Percentiles rank a stretch among this genome's conserved stretches.
These are phyloP conservation scores for Moesziomyces parantarcticus DNA, from an alignment of 1,284 basidiomycete genomes.

Conservation along the genomic window DNA sequence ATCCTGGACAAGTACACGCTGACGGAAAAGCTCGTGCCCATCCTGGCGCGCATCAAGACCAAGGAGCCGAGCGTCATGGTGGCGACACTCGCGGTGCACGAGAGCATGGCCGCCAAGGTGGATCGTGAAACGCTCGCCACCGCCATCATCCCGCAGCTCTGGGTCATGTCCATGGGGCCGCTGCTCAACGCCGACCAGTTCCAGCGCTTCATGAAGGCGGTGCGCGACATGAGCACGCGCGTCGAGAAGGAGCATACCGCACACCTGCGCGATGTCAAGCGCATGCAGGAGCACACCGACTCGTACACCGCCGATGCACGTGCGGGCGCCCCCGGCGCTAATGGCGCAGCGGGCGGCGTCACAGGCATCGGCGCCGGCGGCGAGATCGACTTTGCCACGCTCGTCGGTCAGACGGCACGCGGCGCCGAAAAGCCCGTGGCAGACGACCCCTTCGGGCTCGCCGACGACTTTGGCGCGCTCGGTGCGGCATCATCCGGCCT, in stretches of 20 bases:
- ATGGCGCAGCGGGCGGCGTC: slow-evolving; percentile 28
- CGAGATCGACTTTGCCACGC: slow-evolving; percentile 64
- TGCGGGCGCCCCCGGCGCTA: slow-evolving; percentile 2
- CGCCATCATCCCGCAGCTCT: slow-evolving; percentile 62
- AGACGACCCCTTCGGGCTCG: slow-evolving; percentile 51
- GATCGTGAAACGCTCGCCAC: slow-evolving; percentile 94
- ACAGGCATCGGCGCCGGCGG: slow-evolving; percentile 47
- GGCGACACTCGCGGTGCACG: slow-evolving; percentile 92
- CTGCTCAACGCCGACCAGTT: slow-evolving; percentile 90
- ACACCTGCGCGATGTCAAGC: slow-evolving; percentile 49
- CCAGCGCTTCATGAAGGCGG: slow-evolving; percentile 70
- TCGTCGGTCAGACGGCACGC: slow-evolving; percentile 49
- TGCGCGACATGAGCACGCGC: slow-evolving; percentile 74
- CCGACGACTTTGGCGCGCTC: slow-evolving; percentile 28
- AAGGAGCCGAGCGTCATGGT: slow-evolving; percentile 73
- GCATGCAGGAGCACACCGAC: slow-evolving; percentile 62
- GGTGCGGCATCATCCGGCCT: background rate
- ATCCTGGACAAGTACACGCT: slow-evolving; percentile 83
- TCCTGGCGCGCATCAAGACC: slow-evolving; percentile 93
- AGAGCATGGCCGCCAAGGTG: slow-evolving; percentile 94
- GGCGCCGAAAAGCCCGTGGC: slow-evolving; percentile 23
- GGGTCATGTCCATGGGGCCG: slow-evolving; percentile 61
- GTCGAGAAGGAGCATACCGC: slow-evolving; percentile 83
- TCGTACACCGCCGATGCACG: slow-evolving; percentile 27
- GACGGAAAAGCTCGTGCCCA: slow-evolving; percentile 92